A percentile compares a stretch with the other conserved stretches of the same genome.
Conservation (phyloP, 163 green algal species). For the Coccomyxa subellipsoidea region DNA sequence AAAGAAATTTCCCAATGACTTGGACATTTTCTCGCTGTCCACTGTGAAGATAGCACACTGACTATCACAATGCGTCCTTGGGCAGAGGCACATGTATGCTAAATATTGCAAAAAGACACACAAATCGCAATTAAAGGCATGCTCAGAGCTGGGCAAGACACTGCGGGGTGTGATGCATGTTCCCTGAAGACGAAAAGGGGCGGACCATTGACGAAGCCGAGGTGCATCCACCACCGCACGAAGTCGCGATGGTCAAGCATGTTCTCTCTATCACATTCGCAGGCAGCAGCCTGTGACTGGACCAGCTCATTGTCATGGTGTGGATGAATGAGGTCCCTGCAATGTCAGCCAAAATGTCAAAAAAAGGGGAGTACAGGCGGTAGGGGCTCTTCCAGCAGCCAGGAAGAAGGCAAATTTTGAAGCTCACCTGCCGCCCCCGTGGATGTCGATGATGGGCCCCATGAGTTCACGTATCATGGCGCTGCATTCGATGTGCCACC, state of each 20-base stretch:
- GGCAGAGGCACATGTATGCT: neutral
- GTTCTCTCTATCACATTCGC: constrained; percentile 37
- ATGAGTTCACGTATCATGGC: constrained; percentile 86
- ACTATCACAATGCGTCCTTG: neutral
- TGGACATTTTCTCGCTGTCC: constrained; percentile 97
- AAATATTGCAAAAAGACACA: no score
- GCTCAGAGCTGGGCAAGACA: no score
- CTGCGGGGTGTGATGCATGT: no score
- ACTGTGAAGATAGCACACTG: constrained; percentile 41
- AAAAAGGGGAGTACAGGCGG: neutral
- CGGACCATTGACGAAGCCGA: constrained; percentile 79
- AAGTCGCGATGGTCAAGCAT: constrained; percentile 53
- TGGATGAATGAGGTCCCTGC: constrained; percentile 82
- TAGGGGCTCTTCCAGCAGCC: no score
- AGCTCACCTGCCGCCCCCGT: constrained; percentile 62
- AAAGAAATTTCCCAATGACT: constrained; percentile 98
- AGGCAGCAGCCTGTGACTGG: constrained; percentile 72
- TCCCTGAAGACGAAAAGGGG: neutral
- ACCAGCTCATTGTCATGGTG: constrained; percentile 99
- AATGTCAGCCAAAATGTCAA: neutral
- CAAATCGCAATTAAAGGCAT: no score
- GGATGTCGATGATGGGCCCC: constrained; percentile 89
- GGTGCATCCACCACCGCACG: constrained; percentile 93
- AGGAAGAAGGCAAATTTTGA: no score
- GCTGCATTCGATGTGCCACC: constrained; percentile 97